Conservation (phyloP, 176 grass and related monocot species). For the Triticum dicoccoides region DNA sequence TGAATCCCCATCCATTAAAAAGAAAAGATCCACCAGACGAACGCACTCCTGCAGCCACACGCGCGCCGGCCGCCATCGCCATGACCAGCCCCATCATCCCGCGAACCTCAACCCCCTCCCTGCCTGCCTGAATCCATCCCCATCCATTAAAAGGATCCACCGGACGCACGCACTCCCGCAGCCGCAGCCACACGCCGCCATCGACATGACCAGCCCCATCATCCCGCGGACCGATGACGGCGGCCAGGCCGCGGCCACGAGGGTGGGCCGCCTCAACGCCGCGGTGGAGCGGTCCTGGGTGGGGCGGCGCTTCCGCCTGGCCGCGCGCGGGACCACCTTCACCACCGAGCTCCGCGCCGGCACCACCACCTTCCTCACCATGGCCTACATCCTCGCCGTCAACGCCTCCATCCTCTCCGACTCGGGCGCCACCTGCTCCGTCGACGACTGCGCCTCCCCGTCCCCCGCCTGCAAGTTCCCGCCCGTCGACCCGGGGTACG, state of each 20-base stretch:
- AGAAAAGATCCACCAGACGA: slow-evolving; percentile 27
- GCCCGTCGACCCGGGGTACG: slow-evolving; percentile 67
- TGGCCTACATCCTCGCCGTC: slow-evolving; percentile 85
- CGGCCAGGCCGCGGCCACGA: slow-evolving; percentile 1
- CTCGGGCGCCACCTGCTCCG: slow-evolving; percentile 68
- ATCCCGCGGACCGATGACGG: slow-evolving; percentile 12
- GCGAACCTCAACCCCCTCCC: background rate
- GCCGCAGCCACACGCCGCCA: background rate
- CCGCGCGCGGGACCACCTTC: slow-evolving; percentile 56
- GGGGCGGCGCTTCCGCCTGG: slow-evolving; percentile 35
- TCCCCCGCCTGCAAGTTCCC: slow-evolving; percentile 63
- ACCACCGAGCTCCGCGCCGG: slow-evolving; percentile 82
- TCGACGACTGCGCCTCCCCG: slow-evolving; percentile 46
- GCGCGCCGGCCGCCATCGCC: background rate
- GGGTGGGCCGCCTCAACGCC: slow-evolving; percentile 43
- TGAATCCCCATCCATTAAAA: background rate
- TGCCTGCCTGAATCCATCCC: no score
- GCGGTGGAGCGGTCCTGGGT: slow-evolving; percentile 46
- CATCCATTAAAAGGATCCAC: slow-evolving; percentile 25
- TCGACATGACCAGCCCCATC: slow-evolving; percentile 42
- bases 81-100: slow-evolving; percentile 50
- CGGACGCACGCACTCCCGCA: background rate
- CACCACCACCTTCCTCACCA: slow-evolving; percentile 81
- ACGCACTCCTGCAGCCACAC: background rate
- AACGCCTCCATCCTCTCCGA: slow-evolving; percentile 83